These are phyloP conservation scores for Talaromyces sp. DNA, from an alignment of 2,329 filamentous ascomycete genomes.

Conservation along the genomic window DNA sequence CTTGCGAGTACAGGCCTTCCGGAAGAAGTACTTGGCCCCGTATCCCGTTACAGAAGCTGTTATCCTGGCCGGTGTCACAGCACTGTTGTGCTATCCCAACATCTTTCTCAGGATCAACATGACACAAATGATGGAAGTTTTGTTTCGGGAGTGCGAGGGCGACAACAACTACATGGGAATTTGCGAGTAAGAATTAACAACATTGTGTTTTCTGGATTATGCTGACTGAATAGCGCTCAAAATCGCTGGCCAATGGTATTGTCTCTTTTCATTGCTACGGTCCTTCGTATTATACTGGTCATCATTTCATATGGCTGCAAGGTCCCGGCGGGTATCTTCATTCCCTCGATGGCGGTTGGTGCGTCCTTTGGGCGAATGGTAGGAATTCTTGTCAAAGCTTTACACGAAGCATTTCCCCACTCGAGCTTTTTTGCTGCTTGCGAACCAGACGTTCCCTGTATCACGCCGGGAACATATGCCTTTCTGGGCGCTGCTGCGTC, in stretches of 20 bases:
- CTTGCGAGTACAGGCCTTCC: conserved; percentile 79
- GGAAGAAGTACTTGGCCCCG: conserved; percentile 81
- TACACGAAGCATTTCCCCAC: conserved; percentile 76
- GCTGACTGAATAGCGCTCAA: conserved; percentile 38
- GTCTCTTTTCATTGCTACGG: conserved; percentile 71
- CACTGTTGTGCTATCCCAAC: conserved; percentile 93
- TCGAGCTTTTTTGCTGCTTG: conserved; percentile 85
- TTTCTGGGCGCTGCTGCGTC: conserved; percentile 90
- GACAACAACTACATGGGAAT: conserved; percentile 82
- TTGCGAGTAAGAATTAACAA: conserved; percentile 58
- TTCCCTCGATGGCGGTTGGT: conserved; percentile 95
- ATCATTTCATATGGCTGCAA: conserved; percentile 97
- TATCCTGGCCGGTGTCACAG: conserved; percentile 73
- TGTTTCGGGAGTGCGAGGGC: conserved; percentile 90
- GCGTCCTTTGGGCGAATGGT: conserved; percentile 89
- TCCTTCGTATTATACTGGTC: conserved; percentile 75
- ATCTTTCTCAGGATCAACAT: conserved; percentile 94
- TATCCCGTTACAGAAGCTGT: conserved; percentile 86
- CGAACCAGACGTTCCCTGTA: conserved; percentile 85
- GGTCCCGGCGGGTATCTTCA: conserved; percentile 95
- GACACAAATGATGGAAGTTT: conserved; percentile 98
- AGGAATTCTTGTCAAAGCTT: conserved; percentile 86
- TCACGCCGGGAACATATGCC: conserved; percentile 94
- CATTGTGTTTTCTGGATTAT: background rate
- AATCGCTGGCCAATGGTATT: conserved; percentile 72